Conservation (phyloP, 1,139 yeast genomes). For the Arxiozyma telluris region DNA sequence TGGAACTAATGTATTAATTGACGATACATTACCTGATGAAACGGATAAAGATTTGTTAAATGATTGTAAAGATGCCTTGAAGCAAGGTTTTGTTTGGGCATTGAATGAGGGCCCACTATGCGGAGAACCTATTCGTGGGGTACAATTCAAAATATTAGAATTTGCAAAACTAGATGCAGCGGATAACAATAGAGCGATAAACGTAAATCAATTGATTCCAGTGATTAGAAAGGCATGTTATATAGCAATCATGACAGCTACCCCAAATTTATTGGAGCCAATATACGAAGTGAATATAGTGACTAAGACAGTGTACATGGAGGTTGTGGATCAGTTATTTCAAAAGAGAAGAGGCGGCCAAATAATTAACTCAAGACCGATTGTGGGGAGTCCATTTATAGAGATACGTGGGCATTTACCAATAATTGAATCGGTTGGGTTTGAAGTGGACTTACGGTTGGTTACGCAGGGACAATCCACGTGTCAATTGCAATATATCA, state of each 20-base stretch:
- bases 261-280: slow-evolving; percentile 80
- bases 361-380: slow-evolving; percentile 42
- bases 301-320: slow-evolving; percentile 42
- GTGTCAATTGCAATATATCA: slow-evolving; percentile 54
- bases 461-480: slow-evolving; percentile 73
- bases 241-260: slow-evolving; percentile 67
- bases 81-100: slow-evolving; percentile 80
- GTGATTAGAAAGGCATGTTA: slow-evolving; percentile 79
- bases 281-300: slow-evolving; percentile 54
- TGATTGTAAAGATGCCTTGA: slow-evolving; percentile 43
- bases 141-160: slow-evolving; percentile 64
- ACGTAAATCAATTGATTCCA: slow-evolving; percentile 68
- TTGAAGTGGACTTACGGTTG: slow-evolving; percentile 76
- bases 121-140: slow-evolving; percentile 69
- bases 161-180: slow-evolving; percentile 38
- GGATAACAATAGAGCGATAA: slow-evolving; percentile 24
- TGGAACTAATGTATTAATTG: slow-evolving; percentile 53
- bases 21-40: slow-evolving; percentile 71
- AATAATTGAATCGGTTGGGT: slow-evolving; percentile 81
- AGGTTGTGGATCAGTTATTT: slow-evolving; percentile 45
- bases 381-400: slow-evolving; percentile 68
- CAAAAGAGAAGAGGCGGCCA: slow-evolving; percentile 58
- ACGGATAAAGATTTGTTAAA: slow-evolving; percentile 48
- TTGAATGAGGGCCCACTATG: slow-evolving; percentile 83
- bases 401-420: slow-evolving; percentile 63